Percentiles rank a stretch among this genome's conserved stretches.
Conservation (phyloP, 2,329 filamentous ascomycete species). For the Daldinia sp. region DNA sequence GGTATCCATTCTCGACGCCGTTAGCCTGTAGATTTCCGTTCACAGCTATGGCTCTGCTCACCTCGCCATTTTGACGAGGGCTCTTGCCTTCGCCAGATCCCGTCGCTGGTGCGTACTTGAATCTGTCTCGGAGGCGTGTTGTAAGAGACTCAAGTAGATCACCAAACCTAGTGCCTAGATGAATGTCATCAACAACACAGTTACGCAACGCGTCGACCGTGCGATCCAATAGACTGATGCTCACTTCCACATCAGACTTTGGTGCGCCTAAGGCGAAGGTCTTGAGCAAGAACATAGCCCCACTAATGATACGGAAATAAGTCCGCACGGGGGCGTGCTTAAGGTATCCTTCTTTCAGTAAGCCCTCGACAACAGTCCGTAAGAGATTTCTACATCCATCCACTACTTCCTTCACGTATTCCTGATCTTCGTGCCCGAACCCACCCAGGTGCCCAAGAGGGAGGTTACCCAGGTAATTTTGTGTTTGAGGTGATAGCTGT, state of each 20-base stretch:
- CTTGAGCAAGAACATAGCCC: slow-evolving; percentile 84
- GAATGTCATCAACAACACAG: slow-evolving; percentile 85
- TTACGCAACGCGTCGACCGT: slow-evolving; percentile 78
- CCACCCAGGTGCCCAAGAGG: slow-evolving; percentile 70
- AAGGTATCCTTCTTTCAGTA: slow-evolving; percentile 77
- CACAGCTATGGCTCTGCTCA: slow-evolving; percentile 35
- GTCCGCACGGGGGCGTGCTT: slow-evolving; percentile 85
- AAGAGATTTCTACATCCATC: slow-evolving; percentile 81
- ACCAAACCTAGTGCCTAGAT: slow-evolving; percentile 84
- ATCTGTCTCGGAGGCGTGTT: slow-evolving; percentile 74
- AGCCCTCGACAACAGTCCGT: slow-evolving; percentile 76
- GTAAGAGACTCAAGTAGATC: slow-evolving; percentile 83
- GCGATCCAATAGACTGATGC: slow-evolving; percentile 76
- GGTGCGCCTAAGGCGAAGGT: slow-evolving; percentile 84
- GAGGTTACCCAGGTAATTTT: slow-evolving; percentile 70
- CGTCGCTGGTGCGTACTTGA: slow-evolving; percentile 69
- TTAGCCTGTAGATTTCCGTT: slow-evolving; percentile 45
- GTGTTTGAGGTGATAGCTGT: slow-evolving; percentile 68
- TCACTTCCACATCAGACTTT: slow-evolving; percentile 78
- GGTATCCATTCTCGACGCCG: slow-evolving; percentile 41
- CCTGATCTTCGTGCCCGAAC: slow-evolving; percentile 72
- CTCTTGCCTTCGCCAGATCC: slow-evolving; percentile 53
- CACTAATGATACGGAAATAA: slow-evolving; percentile 86
- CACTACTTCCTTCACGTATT: slow-evolving; percentile 79
- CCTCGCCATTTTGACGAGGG: slow-evolving; percentile 49